These are phyloP conservation scores for Lasiosphaeris hirsuta DNA, from an alignment of 495 filamentous ascomycete species.

Conservation along the genomic window DNA sequence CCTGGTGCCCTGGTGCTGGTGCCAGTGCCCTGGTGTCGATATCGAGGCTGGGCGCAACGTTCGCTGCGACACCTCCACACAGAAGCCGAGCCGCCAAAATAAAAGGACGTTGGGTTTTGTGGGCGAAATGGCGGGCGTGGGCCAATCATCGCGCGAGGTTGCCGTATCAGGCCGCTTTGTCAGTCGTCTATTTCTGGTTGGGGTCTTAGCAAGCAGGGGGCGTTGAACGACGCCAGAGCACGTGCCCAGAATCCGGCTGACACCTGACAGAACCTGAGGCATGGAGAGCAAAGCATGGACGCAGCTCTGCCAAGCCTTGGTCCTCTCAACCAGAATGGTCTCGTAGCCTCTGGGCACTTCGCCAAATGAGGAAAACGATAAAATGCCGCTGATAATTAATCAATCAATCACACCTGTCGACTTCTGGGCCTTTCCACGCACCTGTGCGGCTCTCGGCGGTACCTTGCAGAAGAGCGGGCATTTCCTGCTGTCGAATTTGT, in stretches of 20 bases:
- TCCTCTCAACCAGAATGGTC: no score
- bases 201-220: constrained; percentile 8
- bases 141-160: constrained; percentile 2
- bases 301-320: no score
- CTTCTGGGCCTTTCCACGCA: no score
- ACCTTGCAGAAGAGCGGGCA: constrained; percentile 7
- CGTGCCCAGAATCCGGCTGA: no score
- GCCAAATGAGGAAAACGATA: no score
- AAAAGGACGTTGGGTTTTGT: not conserved
- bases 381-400: no score
- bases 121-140: not conserved
- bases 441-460: not conserved
- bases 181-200: constrained; percentile 10
- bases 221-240: not conserved
- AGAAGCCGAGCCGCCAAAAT: not conserved
- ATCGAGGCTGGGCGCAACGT: not conserved
- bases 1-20: not conserved
- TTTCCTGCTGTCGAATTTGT: not conserved
- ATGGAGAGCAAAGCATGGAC: no score
- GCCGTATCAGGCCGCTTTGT: constrained; percentile 2
- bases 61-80: not conserved
- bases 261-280: no score
- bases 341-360: no score
- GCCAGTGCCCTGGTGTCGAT: not conserved
- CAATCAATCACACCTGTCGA: no score